Evolutionary conservation across 2,329 filamentous ascomycete genomes (phyloP).

Genomic region (Venturia carpophila): DNA sequence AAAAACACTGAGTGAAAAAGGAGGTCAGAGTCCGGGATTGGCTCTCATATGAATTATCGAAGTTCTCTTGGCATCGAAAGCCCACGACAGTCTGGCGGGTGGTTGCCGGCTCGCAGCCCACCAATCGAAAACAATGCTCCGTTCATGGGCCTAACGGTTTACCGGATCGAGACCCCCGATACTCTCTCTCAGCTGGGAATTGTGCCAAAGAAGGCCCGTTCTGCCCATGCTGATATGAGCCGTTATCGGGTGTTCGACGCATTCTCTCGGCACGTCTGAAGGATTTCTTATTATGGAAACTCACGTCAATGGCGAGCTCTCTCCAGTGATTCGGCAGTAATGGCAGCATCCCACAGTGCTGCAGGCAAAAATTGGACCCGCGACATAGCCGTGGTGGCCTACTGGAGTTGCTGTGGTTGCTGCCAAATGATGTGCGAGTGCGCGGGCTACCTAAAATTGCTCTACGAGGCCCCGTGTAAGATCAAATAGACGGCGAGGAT

Average conservation of each 20-base stretch:
- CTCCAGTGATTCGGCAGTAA: no score
- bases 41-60: background rate
- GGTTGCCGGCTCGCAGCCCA: background rate
- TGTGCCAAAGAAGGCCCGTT: background rate
- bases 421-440: background rate
- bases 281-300: background rate
- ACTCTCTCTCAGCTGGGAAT: background rate
- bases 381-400: background rate
- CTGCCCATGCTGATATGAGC: no score
- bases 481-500: background rate
- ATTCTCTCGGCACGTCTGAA: background rate
- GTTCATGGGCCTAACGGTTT: background rate
- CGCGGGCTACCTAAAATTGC: no score
- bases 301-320: background rate
- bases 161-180: background rate
- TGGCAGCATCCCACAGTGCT: background rate
- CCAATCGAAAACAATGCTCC: background rate
- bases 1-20: background rate
- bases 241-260: background rate
- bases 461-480: no score
- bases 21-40: background rate
- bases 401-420: background rate
- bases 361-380: background rate
- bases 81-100: background rate
- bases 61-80: background rate